A percentile compares a stretch with the other conserved stretches of the same genome.
Conservation (phyloP, 176 grass and related monocot species). For the Zea mays region Zm-B73-REFERENCE-NAM-5.0 NC_050096.1:279875001-279875500, state of each 20-base stretch:
- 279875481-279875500: constrained; percentile 96
- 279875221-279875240: constrained; percentile 54
- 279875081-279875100: constrained; percentile 79
- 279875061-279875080: constrained; percentile 43
- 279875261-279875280: constrained; percentile 78
- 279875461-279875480: constrained; percentile 90
- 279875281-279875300: constrained; percentile 32
- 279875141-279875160: constrained; percentile 90
- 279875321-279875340: constrained; percentile 37
- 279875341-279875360: constrained; percentile 50
- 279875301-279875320: constrained; percentile 20
- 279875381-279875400: constrained; percentile 76
- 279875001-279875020: constrained; percentile 75
- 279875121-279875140: constrained; percentile 72
- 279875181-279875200: constrained; percentile 73
- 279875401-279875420: constrained; percentile 65
- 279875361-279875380: constrained; percentile 60
- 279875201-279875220: constrained; percentile 81
- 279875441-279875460: constrained; percentile 88
- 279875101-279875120: constrained; percentile 75
- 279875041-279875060: constrained; percentile 64
- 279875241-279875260: constrained; percentile 78
- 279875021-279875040: constrained; percentile 74
- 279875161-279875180: constrained; percentile 69
- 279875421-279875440: constrained; percentile 62